A percentile compares a stretch with the other conserved stretches of the same genome.
These are phyloP conservation scores for Magnolia kwangsiensis DNA, from an alignment of 164 flowering plant genomes.

Conservation along the genomic window DNA sequence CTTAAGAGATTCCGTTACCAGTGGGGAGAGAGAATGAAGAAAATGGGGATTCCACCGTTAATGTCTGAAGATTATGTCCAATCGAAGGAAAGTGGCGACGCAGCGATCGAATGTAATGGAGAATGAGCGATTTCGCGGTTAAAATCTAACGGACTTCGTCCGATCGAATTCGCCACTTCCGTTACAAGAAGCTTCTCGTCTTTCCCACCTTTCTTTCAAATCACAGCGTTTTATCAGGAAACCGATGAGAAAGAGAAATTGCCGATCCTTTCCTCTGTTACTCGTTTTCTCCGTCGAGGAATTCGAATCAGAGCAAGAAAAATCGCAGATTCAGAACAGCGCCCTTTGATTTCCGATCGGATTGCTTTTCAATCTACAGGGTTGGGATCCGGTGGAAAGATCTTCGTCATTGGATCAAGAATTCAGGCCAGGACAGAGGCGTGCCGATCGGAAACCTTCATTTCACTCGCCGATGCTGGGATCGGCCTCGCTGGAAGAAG, in stretches of 20 bases:
- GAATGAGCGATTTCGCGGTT: too few relatives aligned
- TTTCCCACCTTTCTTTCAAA: background rate
- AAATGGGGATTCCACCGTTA: background rate
- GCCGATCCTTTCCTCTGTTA: background rate
- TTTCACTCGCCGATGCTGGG: background rate
- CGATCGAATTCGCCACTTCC: background rate
- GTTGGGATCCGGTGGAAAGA: background rate
- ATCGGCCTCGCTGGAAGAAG: background rate
- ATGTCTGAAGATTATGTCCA: too few relatives aligned
- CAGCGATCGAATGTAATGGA: too few relatives aligned
- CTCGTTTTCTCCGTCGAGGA: background rate
- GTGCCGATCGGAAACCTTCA: background rate
- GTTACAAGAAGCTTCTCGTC: background rate
- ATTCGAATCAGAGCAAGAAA: background rate
- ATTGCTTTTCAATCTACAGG: background rate
- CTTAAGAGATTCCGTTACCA: too few relatives aligned
- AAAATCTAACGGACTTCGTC: background rate
- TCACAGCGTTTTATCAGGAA: background rate
- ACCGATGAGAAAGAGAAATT: background rate
- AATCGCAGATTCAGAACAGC: background rate
- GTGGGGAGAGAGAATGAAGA: background rate
- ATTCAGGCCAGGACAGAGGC: background rate
- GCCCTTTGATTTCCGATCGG: background rate
- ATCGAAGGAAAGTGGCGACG: too few relatives aligned
- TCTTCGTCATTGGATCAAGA: background rate